Base-by-base conservation (phyloP, 1,139 yeast species). In the Kluyveromyces sp. region DNA sequence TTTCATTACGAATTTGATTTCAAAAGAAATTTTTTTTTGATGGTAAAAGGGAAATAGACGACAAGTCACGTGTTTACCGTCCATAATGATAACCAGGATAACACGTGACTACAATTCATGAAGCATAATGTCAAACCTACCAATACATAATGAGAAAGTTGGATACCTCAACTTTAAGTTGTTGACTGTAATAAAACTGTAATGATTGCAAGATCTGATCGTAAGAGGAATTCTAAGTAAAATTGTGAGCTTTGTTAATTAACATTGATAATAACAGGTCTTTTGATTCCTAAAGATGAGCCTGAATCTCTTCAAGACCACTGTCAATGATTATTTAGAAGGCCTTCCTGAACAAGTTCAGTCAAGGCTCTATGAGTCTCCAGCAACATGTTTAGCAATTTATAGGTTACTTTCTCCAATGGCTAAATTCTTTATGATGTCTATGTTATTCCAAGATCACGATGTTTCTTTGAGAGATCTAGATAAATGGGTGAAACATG, bases 301-400 rank as follows among this genome's bases (percentile, higher is more conserved):
- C 10, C 65, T 73, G 37, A 73, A 74, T 49, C 67, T 76, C 46
- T 77, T 82, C 66, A 82, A 80, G 59, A 77, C 84, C 37, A 85
- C 92, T 4, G 95, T 92, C 54, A 87, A 86, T 60, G 95, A 86
- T 57, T 90, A 92, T 64, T 72, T 92, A 50, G 97, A 89, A 60
- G 89, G 86, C 25, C 78, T 92, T 21, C 96, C 97, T 2, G 88
- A 83, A 58, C 72, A 83, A 5, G 88, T 89, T 15, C 90, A 89
- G 56, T 75, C 83, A 27, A 77, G 90, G 58, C 74, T 92, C 29
- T 92, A 85, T 65, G 75, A 74, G 52, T 78, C 85, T 45, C 96
- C 98, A 2, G 96, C 97, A 15, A 88, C 98, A 48, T 90, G 97
- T 62, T 71, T 92, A 43, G 95, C 98, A 2, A 83, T 92, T 26